Evolutionary conservation across 441 rosid species (phyloP).

Genomic region (Sinapis alba): DNA sequence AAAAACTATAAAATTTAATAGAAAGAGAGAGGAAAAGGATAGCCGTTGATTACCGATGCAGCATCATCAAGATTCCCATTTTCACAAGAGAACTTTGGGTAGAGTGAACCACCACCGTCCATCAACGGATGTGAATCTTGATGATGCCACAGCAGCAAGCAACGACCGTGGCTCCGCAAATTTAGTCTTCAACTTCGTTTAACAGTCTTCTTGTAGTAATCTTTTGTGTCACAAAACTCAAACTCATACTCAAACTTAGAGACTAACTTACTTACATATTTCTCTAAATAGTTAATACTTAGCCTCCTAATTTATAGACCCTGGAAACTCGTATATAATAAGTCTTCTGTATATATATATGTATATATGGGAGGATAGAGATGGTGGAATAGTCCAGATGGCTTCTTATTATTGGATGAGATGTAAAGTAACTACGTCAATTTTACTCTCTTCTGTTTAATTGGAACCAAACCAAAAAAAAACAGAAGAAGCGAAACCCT

Average conservation of each 20-base stretch:
- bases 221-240: constrained; percentile 19
- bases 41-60: constrained; percentile 35
- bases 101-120: constrained; percentile 28
- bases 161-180: constrained; percentile 43
- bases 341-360: background rate
- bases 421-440: background rate
- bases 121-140: constrained; percentile 68
- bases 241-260: background rate
- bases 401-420: constrained; percentile 19
- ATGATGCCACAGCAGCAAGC: constrained; percentile 70
- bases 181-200: background rate
- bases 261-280: background rate
- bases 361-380: background rate
- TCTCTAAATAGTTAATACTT: background rate
- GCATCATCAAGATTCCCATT: constrained; percentile 45
- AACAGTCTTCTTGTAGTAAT: constrained; percentile 1
- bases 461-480: constrained; percentile 1
- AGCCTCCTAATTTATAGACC: background rate
- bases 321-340: background rate
- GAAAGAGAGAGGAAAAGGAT: background rate
- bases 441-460: background rate
- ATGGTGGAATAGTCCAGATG: background rate
- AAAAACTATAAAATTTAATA: background rate
- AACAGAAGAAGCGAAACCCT: constrained; percentile 31
- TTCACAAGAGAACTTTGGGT: constrained; percentile 13